Evolutionary conservation across 768 basidiomycete genomes (phyloP).

Genomic region (Hypsizygus marmoreus): DNA sequence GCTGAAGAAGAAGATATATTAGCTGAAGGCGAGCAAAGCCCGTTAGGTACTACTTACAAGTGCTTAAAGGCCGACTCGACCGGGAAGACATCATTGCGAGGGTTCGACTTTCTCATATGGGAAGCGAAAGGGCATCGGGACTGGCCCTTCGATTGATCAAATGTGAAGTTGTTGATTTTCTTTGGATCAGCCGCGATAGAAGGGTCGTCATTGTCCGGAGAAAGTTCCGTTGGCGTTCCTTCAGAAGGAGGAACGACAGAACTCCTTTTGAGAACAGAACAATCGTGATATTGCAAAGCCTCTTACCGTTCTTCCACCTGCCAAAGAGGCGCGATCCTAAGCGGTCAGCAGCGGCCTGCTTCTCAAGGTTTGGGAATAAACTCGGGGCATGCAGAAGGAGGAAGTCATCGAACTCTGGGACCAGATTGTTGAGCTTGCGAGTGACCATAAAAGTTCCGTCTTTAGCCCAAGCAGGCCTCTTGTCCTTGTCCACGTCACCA

Average conservation of each 20-base stretch:
- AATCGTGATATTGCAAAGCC: background rate
- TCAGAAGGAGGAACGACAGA: background rate
- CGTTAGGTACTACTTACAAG: slow-evolving; percentile 10
- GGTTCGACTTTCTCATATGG: slow-evolving; percentile 20
- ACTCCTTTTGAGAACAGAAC: background rate
- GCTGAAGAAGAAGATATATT: background rate
- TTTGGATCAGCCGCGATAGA: slow-evolving; percentile 11
- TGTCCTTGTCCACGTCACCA: slow-evolving; percentile 15
- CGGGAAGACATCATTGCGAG: slow-evolving; percentile 15
- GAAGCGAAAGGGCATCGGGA: slow-evolving; percentile 17
- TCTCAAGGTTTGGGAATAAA: slow-evolving; percentile 7
- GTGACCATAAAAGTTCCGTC: slow-evolving; percentile 17
- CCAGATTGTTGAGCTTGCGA: slow-evolving; percentile 14
- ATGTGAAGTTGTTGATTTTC: slow-evolving; percentile 25
- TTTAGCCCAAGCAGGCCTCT: slow-evolving; percentile 13
- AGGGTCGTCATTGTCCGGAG: slow-evolving; percentile 13
- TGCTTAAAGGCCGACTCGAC: slow-evolving; percentile 14
- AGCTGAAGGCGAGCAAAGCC: background rate
- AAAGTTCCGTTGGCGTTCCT: slow-evolving; percentile 20
- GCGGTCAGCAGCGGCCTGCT: slow-evolving; percentile 9
- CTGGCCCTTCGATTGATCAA: slow-evolving; percentile 14
- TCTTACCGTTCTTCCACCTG: slow-evolving; percentile 16
- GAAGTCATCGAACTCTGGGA: slow-evolving; percentile 18
- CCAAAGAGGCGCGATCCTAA: slow-evolving; percentile 24
- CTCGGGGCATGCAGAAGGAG: slow-evolving; percentile 6